Percentiles rank a stretch among this genome's conserved stretches.
These are phyloP conservation scores for Panicum virgatum DNA, from an alignment of 202 grass and related monocot genomes.

Conservation along the genomic window DNA sequence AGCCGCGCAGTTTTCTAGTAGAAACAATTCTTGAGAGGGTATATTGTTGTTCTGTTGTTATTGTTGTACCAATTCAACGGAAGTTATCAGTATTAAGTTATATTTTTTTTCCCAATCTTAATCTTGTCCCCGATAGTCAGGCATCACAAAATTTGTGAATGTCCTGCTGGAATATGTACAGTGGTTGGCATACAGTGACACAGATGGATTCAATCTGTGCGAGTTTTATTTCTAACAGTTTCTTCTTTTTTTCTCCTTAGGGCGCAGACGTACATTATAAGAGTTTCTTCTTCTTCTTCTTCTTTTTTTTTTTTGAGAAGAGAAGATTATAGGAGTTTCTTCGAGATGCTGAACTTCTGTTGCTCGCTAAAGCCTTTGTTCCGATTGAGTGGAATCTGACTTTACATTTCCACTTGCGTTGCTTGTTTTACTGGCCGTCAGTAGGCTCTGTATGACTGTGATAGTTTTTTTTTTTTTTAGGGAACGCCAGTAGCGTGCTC, in stretches of 20 bases:
- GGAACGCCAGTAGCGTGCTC: too few species aligned
- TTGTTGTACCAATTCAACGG: not conserved
- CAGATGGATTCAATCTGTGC: not conserved
- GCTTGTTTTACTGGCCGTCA: too few species aligned
- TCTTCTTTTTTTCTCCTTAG: too few species aligned
- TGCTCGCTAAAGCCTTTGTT: not conserved
- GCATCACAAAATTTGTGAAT: not conserved
- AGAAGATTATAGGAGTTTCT: not conserved
- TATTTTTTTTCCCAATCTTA: not conserved
- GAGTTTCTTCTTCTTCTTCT: not conserved
- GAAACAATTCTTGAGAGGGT: not conserved
- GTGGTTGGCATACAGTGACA: not conserved
- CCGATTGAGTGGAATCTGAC: too few species aligned
- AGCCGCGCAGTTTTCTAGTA: too few species aligned
- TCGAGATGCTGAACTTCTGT: not conserved
- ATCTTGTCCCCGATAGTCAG: not conserved
- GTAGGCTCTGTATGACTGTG: too few species aligned
- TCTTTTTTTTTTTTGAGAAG: too few species aligned
- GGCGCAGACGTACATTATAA: not conserved
- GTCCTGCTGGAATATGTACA: not conserved
- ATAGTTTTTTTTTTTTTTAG: too few species aligned
- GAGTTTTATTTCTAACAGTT: not conserved
- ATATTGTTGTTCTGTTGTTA: not conserved
- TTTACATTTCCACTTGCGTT: too few species aligned
- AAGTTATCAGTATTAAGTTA: not conserved